A percentile compares a stretch with the other conserved stretches of the same genome.
Conservation (phyloP, 2,329 filamentous ascomycete genomes). For the Iodosphaeria phyllophila region DNA sequence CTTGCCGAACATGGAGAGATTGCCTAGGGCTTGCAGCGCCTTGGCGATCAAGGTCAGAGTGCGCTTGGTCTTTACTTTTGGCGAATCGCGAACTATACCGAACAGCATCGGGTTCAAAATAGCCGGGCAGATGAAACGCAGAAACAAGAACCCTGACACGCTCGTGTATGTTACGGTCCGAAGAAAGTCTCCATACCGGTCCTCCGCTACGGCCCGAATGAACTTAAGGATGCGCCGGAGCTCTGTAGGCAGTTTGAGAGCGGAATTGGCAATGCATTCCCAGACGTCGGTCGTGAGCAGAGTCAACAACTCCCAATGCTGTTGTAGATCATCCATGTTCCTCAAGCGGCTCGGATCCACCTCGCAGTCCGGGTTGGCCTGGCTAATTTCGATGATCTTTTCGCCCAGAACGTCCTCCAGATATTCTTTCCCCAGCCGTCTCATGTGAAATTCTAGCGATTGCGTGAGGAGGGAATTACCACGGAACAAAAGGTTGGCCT, state of each 20-base stretch:
- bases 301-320: constrained; percentile 68
- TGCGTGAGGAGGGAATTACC: constrained; percentile 91
- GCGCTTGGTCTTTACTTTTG: constrained; percentile 63
- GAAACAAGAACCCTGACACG: constrained; percentile 84
- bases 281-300: constrained; percentile 67
- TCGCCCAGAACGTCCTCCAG: constrained; percentile 73
- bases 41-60: constrained; percentile 88
- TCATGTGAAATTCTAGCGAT: constrained; percentile 89
- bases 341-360: constrained; percentile 72
- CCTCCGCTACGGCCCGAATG: constrained; percentile 78
- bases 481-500: constrained; percentile 87
- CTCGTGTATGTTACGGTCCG: constrained; percentile 83
- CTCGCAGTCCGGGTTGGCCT: constrained; percentile 80
- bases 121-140: constrained; percentile 92
- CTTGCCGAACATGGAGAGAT: constrained; percentile 77
- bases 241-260: constrained; percentile 58
- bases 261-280: constrained; percentile 64
- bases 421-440: constrained; percentile 80
- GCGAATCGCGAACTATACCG: constrained; percentile 66
- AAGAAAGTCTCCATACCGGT: constrained; percentile 83
- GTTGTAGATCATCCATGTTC: constrained; percentile 50
- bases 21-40: constrained; percentile 75
- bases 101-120: constrained; percentile 91
- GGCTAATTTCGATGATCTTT: constrained; percentile 76
- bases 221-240: constrained; percentile 76